A percentile compares a stretch with the other conserved stretches of the same genome.
These are phyloP conservation scores for Teratosphaeriaceae sp. DNA, from an alignment of 2,329 filamentous ascomycete species.

Conservation along the genomic window DNA sequence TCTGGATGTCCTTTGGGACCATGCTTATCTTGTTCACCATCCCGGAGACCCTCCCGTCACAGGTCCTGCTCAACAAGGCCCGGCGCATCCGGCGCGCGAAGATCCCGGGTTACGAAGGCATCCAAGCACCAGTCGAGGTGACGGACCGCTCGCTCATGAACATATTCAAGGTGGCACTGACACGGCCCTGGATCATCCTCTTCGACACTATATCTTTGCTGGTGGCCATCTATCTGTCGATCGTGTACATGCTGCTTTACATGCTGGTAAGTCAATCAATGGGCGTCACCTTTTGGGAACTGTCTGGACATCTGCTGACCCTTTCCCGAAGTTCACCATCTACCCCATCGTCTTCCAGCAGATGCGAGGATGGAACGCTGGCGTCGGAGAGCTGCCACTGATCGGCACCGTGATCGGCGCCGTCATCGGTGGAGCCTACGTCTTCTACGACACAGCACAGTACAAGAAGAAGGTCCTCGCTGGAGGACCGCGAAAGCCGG, in stretches of 20 bases:
- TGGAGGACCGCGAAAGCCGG: slow-evolving; percentile 34
- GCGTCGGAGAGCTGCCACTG: slow-evolving; percentile 23
- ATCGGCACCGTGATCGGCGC: slow-evolving; percentile 45
- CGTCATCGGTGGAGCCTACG: slow-evolving; percentile 36
- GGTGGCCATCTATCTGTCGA: slow-evolving; percentile 46
- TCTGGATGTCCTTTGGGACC: slow-evolving; percentile 32
- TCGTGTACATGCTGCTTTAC: slow-evolving; percentile 49
- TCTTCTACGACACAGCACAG: slow-evolving; percentile 35
- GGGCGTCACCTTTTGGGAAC: no score
- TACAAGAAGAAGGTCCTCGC: slow-evolving; percentile 34
- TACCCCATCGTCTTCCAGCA: slow-evolving; percentile 46
- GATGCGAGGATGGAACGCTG: slow-evolving; percentile 35
- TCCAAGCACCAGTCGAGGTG: slow-evolving; percentile 45
- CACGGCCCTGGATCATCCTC: slow-evolving; percentile 48
- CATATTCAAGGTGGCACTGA: slow-evolving; percentile 48
- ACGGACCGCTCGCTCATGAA: slow-evolving; percentile 36
- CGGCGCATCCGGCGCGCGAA: slow-evolving; percentile 41
- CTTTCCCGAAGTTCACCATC: no score
- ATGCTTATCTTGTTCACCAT: slow-evolving; percentile 48
- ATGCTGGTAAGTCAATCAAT: no score
- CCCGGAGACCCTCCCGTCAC: slow-evolving; percentile 50
- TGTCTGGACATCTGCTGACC: no score
- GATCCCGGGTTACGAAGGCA: slow-evolving; percentile 47
- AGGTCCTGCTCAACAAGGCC: slow-evolving; percentile 49
- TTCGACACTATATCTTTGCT: slow-evolving; percentile 49